Conservation (phyloP, 2,329 filamentous ascomycete genomes). For the Raffaelea ambrosiae region DNA sequence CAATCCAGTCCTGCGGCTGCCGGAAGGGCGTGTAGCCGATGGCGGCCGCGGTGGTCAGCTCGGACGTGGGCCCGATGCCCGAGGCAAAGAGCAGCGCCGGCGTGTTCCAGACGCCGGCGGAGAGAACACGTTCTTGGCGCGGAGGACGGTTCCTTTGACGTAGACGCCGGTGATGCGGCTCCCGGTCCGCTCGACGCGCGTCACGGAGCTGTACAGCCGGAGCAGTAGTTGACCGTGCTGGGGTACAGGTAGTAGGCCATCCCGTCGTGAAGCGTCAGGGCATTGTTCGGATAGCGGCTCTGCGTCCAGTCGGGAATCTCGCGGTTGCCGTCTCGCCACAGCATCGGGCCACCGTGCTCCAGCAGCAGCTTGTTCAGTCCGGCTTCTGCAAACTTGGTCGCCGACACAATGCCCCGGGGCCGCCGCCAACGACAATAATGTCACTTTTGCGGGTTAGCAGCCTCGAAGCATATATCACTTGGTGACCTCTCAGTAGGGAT, state of each 20-base stretch:
- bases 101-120: conserved; percentile 2
- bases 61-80: background rate
- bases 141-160: conserved; percentile 1
- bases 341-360: conserved; percentile 1
- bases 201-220: conserved; percentile 1
- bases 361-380: conserved; percentile 2
- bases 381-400: conserved; percentile 4
- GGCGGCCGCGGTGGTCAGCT: background rate
- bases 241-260: conserved; percentile 2
- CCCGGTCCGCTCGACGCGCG: background rate
- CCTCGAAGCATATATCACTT: no score
- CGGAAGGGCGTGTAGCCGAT: conserved; percentile 2
- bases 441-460: background rate
- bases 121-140: conserved; percentile 1
- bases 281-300: conserved; percentile 1
- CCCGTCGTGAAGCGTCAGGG: background rate
- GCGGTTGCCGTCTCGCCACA: conserved; percentile 1
- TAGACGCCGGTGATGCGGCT: background rate
- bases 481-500: no score
- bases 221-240: background rate
- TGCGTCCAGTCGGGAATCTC: conserved; percentile 1
- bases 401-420: conserved; percentile 1
- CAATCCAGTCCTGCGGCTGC: background rate
- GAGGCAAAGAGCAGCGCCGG: conserved; percentile 1
- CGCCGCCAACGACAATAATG: background rate